Evolutionary conservation across 2,329 filamentous ascomycete species (phyloP), one percentile per base, ranked within the genome.

Genomic region (Hymenoscyphus infarciens): DNA sequence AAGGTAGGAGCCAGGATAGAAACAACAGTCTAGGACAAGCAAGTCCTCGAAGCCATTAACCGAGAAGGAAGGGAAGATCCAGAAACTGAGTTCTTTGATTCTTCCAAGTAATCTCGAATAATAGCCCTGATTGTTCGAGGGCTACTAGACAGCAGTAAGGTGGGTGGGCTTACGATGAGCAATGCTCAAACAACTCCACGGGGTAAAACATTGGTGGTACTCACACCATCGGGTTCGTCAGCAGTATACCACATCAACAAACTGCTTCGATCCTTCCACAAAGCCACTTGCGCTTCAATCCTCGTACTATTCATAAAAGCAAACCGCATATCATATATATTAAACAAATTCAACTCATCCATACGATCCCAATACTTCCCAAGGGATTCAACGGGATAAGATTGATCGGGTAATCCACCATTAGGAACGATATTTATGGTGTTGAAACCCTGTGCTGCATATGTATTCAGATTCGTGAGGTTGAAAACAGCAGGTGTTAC

Each of bases 231-330:
- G 5, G 79, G 77, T 66, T 83, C 81, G 64, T 83, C 80, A 19
- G 75, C 73, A 78, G 85, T 85, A n/a, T 84, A 73, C 3, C 82
- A 66, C 58, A 66, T 73, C 0, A 86, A 83, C 0, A 79, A 75
- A 1, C 68, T 69, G 81, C 73, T 69, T 5, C 70, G 63, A 60
- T 74, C 66, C 42, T 67, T 64, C 69, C 69, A 72, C 3, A 70
- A 56, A 1, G 57, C 64, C 5, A 73, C 71, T 61, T 74, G 71
- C 10, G 69, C 66, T 2, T 49, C 55, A 5, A 74, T 74, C 84
- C 85, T 13, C 0, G 71, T 71, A 1, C 59, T 38, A 56, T 74
- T 73, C 45, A 68, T 68, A 55, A 71, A 74, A 0, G 69, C 66
- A 35, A 70, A 72, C 13, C 71, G 65, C 69, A 74, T 68, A 16